A percentile compares a stretch with the other conserved stretches of the same genome.
phyloP scores from a whole-genome alignment of 352 stramenopile genomes.

The Globisporangium uncinulatum region DNA sequence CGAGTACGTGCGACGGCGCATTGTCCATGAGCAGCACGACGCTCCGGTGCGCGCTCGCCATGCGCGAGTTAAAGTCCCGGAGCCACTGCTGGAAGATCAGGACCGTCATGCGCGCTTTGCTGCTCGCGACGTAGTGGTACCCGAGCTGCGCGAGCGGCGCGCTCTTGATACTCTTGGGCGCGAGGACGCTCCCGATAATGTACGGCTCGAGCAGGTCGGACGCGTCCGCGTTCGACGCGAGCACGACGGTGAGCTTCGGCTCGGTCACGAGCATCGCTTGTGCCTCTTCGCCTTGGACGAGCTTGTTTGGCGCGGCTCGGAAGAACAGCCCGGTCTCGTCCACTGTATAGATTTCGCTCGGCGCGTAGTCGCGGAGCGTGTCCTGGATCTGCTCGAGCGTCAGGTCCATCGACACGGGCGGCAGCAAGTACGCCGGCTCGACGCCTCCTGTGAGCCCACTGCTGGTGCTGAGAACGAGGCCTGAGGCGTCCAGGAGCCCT shows the following conservation, averaged over 20 bases:
- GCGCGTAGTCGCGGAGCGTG: conserved; percentile 73
- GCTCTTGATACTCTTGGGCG: conserved; percentile 78
- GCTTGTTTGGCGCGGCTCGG: conserved; percentile 78
- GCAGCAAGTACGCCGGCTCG: conserved; percentile 74
- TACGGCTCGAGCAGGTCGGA: conserved; percentile 83
- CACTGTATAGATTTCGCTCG: conserved; percentile 82
- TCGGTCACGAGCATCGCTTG: conserved; percentile 74
- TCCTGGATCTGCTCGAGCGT: conserved; percentile 84
- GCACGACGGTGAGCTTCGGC: conserved; percentile 61
- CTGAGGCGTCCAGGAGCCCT: conserved; percentile 40
- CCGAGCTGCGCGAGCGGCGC: conserved; percentile 73
- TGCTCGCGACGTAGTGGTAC: conserved; percentile 85
- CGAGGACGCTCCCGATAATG: conserved; percentile 71
- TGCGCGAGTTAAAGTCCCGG: conserved; percentile 80
- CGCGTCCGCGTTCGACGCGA: conserved; percentile 68
- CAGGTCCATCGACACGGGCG: conserved; percentile 74
- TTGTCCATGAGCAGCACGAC: conserved; percentile 86
- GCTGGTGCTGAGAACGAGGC: conserved; percentile 39
- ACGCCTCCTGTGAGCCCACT: conserved; percentile 14
- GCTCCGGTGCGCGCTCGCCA: conserved; percentile 78
- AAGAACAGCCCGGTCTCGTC: conserved; percentile 85
- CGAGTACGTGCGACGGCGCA: conserved; percentile 76
- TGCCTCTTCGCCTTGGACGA: conserved; percentile 75
- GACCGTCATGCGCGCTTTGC: conserved; percentile 80
- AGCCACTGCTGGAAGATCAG: conserved; percentile 89